Evolutionary conservation across 352 stramenopile species (phyloP).

Genomic region (Globisporangium cylindrosporum): DNA sequence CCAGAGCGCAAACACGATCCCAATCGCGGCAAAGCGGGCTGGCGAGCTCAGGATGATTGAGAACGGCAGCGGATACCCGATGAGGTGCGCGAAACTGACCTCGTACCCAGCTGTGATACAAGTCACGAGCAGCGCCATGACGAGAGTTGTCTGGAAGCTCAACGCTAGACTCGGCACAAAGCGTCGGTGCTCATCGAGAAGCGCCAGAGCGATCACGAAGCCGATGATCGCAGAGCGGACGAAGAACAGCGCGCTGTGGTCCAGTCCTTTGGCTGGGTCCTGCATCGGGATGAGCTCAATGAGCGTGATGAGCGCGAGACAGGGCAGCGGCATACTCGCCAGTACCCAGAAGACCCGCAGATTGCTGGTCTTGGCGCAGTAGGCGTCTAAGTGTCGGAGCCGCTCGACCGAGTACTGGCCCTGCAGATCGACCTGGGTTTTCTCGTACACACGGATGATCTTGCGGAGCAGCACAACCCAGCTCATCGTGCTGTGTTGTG

Average conservation of each 20-base stretch:
- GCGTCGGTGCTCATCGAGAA: slow-evolving; percentile 24
- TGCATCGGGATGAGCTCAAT: slow-evolving; percentile 26
- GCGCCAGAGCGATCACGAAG: slow-evolving; percentile 15
- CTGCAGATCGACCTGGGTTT: slow-evolving; percentile 21
- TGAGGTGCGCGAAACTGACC: slow-evolving; percentile 10
- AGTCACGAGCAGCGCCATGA: slow-evolving; percentile 15
- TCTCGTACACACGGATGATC: neutral
- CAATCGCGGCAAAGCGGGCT: neutral
- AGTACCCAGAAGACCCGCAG: neutral
- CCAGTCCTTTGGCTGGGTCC: slow-evolving; percentile 11
- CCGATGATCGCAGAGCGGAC: slow-evolving; percentile 19
- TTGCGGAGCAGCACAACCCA: neutral
- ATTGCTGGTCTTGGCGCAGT: slow-evolving; percentile 1
- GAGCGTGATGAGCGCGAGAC: slow-evolving; percentile 12
- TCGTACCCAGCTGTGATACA: slow-evolving; percentile 8
- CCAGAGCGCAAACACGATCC: neutral
- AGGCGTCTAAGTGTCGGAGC: neutral
- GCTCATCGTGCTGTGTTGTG: neutral
- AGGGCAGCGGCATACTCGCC: slow-evolving; percentile 14
- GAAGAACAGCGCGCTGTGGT: slow-evolving; percentile 20
- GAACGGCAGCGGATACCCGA: slow-evolving; percentile 34
- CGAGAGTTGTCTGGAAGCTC: neutral
- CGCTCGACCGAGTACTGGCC: slow-evolving; percentile 21
- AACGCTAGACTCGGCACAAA: slow-evolving; percentile 20
- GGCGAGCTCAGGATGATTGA: slow-evolving; percentile 16